Evolutionary conservation across 2,329 filamentous ascomycete genomes (phyloP).

Genomic region (Whalleya microplaca): DNA sequence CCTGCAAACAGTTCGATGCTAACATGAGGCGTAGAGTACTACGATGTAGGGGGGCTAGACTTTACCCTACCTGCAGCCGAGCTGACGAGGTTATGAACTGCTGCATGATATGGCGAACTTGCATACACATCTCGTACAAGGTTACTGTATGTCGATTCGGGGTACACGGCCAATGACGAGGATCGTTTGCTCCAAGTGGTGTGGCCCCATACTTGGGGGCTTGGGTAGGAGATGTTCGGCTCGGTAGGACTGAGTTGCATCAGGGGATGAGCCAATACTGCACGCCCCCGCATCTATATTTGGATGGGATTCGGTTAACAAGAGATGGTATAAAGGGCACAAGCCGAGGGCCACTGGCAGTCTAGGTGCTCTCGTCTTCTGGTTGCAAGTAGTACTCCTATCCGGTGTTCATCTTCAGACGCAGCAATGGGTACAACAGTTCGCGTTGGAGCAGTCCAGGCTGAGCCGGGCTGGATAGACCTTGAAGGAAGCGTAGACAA

Average conservation of each 20-base stretch:
- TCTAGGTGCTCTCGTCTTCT: not conserved
- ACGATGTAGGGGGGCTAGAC: too few relatives aligned
- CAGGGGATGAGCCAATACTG: slow-evolving; percentile 4
- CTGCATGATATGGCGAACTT: not conserved
- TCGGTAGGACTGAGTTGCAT: not conserved
- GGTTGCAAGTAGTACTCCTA: not conserved
- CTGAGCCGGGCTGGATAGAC: slow-evolving; percentile 65
- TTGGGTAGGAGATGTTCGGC: not conserved
- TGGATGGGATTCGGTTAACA: slow-evolving; percentile 20
- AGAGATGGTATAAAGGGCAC: slow-evolving; percentile 11
- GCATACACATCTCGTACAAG: not conserved
- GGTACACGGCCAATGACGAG: not conserved
- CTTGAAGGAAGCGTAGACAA: slow-evolving; percentile 58
- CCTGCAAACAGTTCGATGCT: not conserved
- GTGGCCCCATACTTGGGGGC: not conserved
- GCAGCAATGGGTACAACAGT: slow-evolving; percentile 27
- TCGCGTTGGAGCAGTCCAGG: slow-evolving; percentile 56
- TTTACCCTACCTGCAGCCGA: too few relatives aligned
- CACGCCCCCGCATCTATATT: slow-evolving; percentile 24
- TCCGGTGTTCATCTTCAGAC: slow-evolving; percentile 1
- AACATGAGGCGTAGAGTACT: too few relatives aligned
- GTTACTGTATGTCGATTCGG: not conserved
- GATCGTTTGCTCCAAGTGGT: not conserved
- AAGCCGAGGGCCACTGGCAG: slow-evolving; percentile 12
- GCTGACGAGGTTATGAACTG: not conserved